phyloP scores from a whole-genome alignment of 768 basidiomycete genomes.

The Chiua virens region DNA sequence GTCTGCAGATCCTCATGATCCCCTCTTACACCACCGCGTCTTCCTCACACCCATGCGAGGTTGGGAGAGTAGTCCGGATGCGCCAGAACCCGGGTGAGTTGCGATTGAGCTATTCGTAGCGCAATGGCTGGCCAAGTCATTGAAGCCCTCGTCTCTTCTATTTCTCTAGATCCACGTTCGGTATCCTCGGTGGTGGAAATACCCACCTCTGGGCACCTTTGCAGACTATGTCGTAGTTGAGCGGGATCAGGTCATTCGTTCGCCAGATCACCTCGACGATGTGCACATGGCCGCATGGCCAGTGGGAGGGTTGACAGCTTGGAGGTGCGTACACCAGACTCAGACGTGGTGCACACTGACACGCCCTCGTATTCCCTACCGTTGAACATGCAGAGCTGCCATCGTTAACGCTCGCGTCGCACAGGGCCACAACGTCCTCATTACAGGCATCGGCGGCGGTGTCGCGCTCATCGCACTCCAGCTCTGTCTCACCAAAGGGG shows the following conservation, averaged over 20 bases:
- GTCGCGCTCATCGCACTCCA: conserved; percentile 79
- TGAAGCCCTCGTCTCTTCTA: background rate
- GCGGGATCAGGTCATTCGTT: conserved; percentile 61
- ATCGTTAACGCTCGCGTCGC: conserved; percentile 64
- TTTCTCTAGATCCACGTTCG: conserved; percentile 43
- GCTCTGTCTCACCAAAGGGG: conserved; percentile 70
- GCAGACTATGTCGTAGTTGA: conserved; percentile 74
- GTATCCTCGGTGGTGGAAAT: conserved; percentile 61
- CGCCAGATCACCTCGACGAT: conserved; percentile 68
- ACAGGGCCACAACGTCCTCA: conserved; percentile 68
- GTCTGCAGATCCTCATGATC: conserved; percentile 50
- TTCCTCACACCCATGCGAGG: conserved; percentile 76
- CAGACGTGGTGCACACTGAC: background rate
- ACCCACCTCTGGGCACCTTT: conserved; percentile 67
- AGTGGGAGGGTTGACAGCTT: conserved; percentile 75
- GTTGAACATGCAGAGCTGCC: conserved; percentile 48
- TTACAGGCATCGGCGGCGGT: conserved; percentile 83
- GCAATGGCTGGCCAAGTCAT: too few relatives aligned
- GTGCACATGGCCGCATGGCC: conserved; percentile 77
- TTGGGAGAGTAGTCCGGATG: conserved; percentile 66
- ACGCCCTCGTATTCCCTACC: background rate
- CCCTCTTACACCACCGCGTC: conserved; percentile 61
- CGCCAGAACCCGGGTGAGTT: conserved; percentile 63
- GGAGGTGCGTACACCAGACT: conserved; percentile 52
- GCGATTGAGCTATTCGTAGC: background rate